A percentile compares a stretch with the other conserved stretches of the same genome.
phyloP scores from a whole-genome alignment of 805 yeast genomes.

The Kregervanrija delftensis region DNA sequence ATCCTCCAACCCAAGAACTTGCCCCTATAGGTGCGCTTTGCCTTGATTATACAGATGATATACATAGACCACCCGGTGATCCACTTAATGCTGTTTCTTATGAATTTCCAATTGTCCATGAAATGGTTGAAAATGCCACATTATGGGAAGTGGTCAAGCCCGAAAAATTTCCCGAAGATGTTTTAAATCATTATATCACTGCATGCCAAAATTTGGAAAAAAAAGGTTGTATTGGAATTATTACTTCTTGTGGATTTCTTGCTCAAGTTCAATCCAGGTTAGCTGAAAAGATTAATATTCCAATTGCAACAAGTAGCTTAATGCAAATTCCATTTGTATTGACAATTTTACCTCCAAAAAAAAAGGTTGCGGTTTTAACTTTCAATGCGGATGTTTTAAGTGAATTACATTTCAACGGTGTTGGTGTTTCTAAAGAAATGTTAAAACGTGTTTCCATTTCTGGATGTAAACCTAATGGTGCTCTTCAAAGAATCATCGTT shows the following conservation, averaged over 20 bases:
- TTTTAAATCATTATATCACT: slow-evolving; percentile 22
- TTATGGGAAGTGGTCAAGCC: slow-evolving; percentile 22
- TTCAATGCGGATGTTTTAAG: slow-evolving; percentile 23
- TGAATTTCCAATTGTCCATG: slow-evolving; percentile 21
- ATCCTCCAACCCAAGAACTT: slow-evolving; percentile 14
- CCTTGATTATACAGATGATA: slow-evolving; percentile 27
- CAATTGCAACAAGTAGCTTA: slow-evolving; percentile 28
- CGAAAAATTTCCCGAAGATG: slow-evolving; percentile 18
- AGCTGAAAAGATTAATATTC: slow-evolving; percentile 19
- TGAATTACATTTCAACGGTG: slow-evolving; percentile 23
- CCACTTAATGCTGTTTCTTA: slow-evolving; percentile 21
- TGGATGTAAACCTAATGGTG: slow-evolving; percentile 19
- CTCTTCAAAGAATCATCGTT: slow-evolving; percentile 20
- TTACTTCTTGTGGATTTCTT: slow-evolving; percentile 31
- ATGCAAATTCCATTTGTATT: slow-evolving; percentile 26
- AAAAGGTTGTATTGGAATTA: slow-evolving; percentile 28
- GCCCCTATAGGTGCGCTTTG: slow-evolving; percentile 25
- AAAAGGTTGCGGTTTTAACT: slow-evolving; percentile 26
- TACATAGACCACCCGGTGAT: slow-evolving; percentile 29
- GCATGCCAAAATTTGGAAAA: slow-evolving; percentile 21
- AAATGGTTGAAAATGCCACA: slow-evolving; percentile 20
- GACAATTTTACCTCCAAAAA: slow-evolving; percentile 13
- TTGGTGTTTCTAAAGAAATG: slow-evolving; percentile 23
- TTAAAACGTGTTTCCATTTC: slow-evolving; percentile 10
- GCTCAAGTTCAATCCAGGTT: slow-evolving; percentile 25